Conservation (phyloP, 257 asterid genomes). For the Verbena officinalis region DNA sequence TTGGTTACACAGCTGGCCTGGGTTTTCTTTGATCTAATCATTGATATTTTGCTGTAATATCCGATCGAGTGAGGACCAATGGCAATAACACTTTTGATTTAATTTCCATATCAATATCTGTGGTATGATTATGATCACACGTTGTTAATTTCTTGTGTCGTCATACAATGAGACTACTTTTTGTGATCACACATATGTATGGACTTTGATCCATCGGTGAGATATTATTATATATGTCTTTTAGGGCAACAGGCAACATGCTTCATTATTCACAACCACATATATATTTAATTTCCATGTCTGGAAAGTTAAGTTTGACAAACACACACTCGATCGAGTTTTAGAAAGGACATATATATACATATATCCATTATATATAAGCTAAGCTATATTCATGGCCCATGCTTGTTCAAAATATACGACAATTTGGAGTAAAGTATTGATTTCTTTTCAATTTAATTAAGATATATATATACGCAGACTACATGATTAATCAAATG, state of each 20-base stretch:
- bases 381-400: too few species aligned
- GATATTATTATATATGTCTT: not conserved
- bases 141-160: not conserved
- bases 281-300: not conserved
- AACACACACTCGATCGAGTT: not conserved
- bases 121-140: not conserved
- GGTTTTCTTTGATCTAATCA: too few species aligned
- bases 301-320: not conserved
- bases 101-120: not conserved
- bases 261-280: conserved; percentile 24
- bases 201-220: conserved; percentile 18
- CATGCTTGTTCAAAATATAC: not conserved
- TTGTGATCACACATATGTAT: conserved; percentile 27
- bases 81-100: too few species aligned
- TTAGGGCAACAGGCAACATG: not conserved
- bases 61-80: too few species aligned
- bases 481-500: too few species aligned
- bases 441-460: not conserved
- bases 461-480: too few species aligned
- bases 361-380: too few species aligned
- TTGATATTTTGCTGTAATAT: not conserved
- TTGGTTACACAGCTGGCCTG: too few species aligned
- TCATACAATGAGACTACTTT: conserved; percentile 6
- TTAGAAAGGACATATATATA: not conserved
- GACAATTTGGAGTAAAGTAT: conserved; percentile 7